These are phyloP conservation scores for Scheffersomyces spartinae DNA, from an alignment of 805 yeast species.

Conservation along the genomic window DNA sequence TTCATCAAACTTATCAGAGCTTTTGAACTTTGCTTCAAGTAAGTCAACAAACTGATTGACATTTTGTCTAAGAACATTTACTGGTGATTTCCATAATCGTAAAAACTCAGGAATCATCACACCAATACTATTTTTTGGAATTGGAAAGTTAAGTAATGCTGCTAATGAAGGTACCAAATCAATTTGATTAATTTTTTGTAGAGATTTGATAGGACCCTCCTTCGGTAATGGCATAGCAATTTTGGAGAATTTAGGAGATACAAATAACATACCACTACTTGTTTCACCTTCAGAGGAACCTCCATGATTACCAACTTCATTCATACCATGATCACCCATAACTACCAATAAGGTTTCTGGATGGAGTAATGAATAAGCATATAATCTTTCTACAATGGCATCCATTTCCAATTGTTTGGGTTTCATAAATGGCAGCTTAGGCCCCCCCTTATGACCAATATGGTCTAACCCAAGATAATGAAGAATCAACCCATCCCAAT, in stretches of 20 bases:
- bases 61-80: slow-evolving; percentile 37
- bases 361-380: slow-evolving; percentile 12
- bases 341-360: slow-evolving; percentile 54
- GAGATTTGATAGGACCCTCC: slow-evolving; percentile 40
- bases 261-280: slow-evolving; percentile 64
- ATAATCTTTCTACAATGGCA: slow-evolving; percentile 41
- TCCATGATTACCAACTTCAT: slow-evolving; percentile 91
- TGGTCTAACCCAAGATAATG: slow-evolving; percentile 95
- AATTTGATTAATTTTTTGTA: slow-evolving; percentile 45
- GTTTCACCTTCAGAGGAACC: slow-evolving; percentile 92
- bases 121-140: slow-evolving; percentile 70
- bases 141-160: slow-evolving; percentile 47
- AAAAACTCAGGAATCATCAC: slow-evolving; percentile 49
- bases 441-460: slow-evolving; percentile 96
- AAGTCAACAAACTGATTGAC: slow-evolving; percentile 44
- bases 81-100: slow-evolving; percentile 32
- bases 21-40: slow-evolving; percentile 16
- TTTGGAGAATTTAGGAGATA: slow-evolving; percentile 47
- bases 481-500: slow-evolving; percentile 80
- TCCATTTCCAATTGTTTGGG: slow-evolving; percentile 85
- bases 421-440: slow-evolving; percentile 69
- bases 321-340: slow-evolving; percentile 95
- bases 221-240: slow-evolving; percentile 21
- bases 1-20: slow-evolving; percentile 6
- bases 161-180: slow-evolving; percentile 67